These are phyloP conservation scores for Fabrea salina DNA, from an alignment of 169 alveolate genomes.

Conservation along the genomic window DNA sequence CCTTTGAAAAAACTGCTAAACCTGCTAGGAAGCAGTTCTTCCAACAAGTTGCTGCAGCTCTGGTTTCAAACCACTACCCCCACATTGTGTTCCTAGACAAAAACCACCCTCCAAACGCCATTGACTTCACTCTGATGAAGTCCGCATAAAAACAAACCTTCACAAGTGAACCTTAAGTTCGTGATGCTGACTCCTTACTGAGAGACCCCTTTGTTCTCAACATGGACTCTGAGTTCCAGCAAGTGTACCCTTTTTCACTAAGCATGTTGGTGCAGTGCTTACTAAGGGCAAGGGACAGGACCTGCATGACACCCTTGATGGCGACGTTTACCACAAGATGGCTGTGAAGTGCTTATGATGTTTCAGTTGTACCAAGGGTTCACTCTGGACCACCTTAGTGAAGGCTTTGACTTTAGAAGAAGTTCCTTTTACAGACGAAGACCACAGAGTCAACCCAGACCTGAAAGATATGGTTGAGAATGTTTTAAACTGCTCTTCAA, in stretches of 20 bases:
- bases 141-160: slow-evolving; percentile 38
- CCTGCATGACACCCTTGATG: slow-evolving; percentile 58
- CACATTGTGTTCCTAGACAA: slow-evolving; percentile 59
- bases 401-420: neutral
- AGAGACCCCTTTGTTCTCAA: slow-evolving; percentile 22
- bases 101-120: slow-evolving; percentile 69
- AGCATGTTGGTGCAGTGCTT: slow-evolving; percentile 48
- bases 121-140: slow-evolving; percentile 41
- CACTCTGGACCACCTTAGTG: neutral
- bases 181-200: slow-evolving; percentile 54
- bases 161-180: slow-evolving; percentile 32
- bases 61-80: slow-evolving; percentile 14
- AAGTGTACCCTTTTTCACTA: slow-evolving; percentile 60
- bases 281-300: slow-evolving; percentile 52
- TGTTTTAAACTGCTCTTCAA: neutral
- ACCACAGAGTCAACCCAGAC: neutral
- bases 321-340: slow-evolving; percentile 36
- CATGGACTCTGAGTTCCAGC: neutral
- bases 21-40: slow-evolving; percentile 36
- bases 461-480: neutral
- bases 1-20: slow-evolving; percentile 52
- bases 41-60: slow-evolving; percentile 26
- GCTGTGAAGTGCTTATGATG: slow-evolving; percentile 22
- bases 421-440: neutral
- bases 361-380: neutral